phyloP scores from a whole-genome alignment of 2,329 filamentous ascomycete genomes.

The Colletotrichum cordylinicola region DNA sequence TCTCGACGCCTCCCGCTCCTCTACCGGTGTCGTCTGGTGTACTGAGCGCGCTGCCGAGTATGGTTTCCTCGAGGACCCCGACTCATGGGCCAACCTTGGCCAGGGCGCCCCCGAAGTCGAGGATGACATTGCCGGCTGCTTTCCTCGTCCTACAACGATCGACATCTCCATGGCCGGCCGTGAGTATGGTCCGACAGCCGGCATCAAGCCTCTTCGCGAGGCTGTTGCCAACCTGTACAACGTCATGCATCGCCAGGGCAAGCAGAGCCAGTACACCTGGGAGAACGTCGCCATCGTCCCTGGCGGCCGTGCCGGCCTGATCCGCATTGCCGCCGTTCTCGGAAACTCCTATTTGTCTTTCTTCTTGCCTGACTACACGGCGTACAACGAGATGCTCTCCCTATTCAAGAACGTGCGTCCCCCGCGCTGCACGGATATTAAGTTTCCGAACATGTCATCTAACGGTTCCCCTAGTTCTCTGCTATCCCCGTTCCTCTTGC shows the following conservation, averaged over 20 bases:
- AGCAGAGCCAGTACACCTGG: conserved; percentile 90
- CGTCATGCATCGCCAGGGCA: conserved; percentile 86
- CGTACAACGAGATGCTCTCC: conserved; percentile 97
- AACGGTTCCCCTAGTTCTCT: conserved; percentile 66
- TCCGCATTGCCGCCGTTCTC: conserved; percentile 91
- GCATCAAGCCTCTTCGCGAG: conserved; percentile 88
- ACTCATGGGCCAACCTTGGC: conserved; percentile 89
- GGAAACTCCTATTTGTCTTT: conserved; percentile 93
- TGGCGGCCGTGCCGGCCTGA: conserved; percentile 89
- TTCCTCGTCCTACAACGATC: conserved; percentile 79
- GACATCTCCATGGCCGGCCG: conserved; percentile 79
- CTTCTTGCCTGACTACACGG: conserved; percentile 95
- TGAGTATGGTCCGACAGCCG: conserved; percentile 93
- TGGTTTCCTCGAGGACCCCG: conserved; percentile 83
- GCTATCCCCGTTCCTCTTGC: conserved; percentile 86
- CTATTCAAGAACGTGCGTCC: conserved; percentile 82
- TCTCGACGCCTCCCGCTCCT: conserved; percentile 85
- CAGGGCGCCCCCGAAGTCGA: conserved; percentile 95
- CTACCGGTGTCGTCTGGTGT: conserved; percentile 94
- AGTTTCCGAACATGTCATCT: background rate
- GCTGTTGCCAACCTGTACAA: conserved; percentile 95
- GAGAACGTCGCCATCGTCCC: conserved; percentile 98
- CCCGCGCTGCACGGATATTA: background rate
- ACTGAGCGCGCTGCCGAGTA: conserved; percentile 87
- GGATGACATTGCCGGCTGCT: conserved; percentile 89